Base-by-base conservation (phyloP, 345 rosid species). In the Arabidopsis suecica region DNA sequence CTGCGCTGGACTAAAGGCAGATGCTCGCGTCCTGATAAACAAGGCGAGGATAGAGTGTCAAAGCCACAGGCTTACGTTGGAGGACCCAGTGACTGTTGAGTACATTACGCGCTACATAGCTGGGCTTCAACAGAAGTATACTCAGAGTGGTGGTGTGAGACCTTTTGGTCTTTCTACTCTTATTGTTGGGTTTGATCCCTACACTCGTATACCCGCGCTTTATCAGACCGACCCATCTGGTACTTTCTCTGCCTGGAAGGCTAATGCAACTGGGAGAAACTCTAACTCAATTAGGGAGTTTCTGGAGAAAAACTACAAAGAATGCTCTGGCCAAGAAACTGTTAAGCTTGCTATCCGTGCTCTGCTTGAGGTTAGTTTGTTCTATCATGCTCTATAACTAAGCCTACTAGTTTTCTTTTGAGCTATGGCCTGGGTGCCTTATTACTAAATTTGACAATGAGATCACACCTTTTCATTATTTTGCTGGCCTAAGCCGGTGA, bases 191-290 rank as follows among this genome's bases (percentile, higher is more conserved):
- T 93, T 93, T 79, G 97, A 93, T 61, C 98, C 98, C 0, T 86
- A 93, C 71, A 78, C 91, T 1, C 76, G 85, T 28, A 69, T 68
- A 2, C 97, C 98, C 0, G 78, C 93, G 18, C 90, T 93, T 78
- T 91, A 91, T 78, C 97, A 91, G 79, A 91, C 96, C 2, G 98
- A 93, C 86, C 98, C 97, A 13, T 93, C 98, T 0, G 97, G 98
- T 40, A 84, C 98, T 1, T 93, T 93, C 79, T 93, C 97, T 40
- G 97, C 97, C 16, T 89, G 97, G 98, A 91, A 93, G 69, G 98
- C 97, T 50, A 93, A 91, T 82, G 93, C 97, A n/a, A 89, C 96
- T 5, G 97, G 97, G 51, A 85, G 97, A 65, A 93, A 91, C 81
- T 91, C 98, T 6, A 93, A 93, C 73, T 93, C 97, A 0, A 88